phyloP scores from a whole-genome alignment of 768 basidiomycete species.

The Pisolithus microcarpus region DNA sequence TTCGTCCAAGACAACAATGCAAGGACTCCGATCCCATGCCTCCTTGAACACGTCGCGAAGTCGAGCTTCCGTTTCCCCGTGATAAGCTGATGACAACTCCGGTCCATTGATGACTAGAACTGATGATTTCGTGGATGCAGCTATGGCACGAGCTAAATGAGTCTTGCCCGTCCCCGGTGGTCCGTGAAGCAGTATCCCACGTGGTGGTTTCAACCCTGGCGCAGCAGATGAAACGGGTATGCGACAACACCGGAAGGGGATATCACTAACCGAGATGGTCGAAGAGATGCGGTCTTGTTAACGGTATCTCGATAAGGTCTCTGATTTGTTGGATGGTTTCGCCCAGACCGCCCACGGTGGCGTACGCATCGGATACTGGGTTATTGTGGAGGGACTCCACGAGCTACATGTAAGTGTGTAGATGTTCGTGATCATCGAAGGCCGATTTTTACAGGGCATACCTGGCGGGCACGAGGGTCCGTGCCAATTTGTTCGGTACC shows the following conservation, averaged over 20 bases:
- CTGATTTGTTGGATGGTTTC: constrained; percentile 83
- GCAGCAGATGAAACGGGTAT: constrained; percentile 1
- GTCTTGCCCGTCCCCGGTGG: constrained; percentile 99
- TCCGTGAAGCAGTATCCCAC: constrained; percentile 89
- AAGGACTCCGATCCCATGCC: constrained; percentile 75
- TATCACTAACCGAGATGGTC: constrained; percentile 54
- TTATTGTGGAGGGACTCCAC: constrained; percentile 41
- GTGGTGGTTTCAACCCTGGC: constrained; percentile 86
- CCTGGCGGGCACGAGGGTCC: constrained; percentile 28
- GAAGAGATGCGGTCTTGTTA: constrained; percentile 77
- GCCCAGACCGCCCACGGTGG: constrained; percentile 79
- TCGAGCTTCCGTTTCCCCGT: constrained; percentile 92
- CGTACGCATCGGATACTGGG: constrained; percentile 54
- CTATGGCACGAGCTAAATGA: constrained; percentile 90
- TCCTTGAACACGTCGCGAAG: constrained; percentile 85
- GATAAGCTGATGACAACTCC: constrained; percentile 90
- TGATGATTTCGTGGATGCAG: constrained; percentile 74
- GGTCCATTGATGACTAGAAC: constrained; percentile 96
- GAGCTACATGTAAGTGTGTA: constrained; percentile 28
- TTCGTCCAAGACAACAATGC: constrained; percentile 93
- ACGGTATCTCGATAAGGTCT: constrained; percentile 79
- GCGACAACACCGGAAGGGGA: constrained; percentile 12
- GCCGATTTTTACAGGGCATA: constrained; percentile 10
- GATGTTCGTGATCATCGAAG: constrained; percentile 2
- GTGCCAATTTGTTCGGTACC: constrained; percentile 24